Evolutionary conservation across 1,284 basidiomycete species (phyloP).

Genomic region (Schizopora paradoxa): DNA sequence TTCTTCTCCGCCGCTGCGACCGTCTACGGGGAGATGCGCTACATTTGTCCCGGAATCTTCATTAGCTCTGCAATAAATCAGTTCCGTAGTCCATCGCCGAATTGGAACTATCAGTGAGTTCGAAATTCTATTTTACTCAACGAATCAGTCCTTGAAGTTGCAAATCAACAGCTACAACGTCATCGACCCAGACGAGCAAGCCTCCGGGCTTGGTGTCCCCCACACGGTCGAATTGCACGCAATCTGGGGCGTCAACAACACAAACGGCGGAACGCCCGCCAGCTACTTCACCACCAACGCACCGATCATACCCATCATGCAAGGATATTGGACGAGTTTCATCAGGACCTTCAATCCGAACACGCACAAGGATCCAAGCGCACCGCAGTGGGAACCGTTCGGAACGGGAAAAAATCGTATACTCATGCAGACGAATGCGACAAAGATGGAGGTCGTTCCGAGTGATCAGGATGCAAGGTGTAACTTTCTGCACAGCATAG

Average conservation of each 20-base stretch:
- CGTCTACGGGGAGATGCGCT: constrained; percentile 21
- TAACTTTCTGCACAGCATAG: constrained; percentile 19
- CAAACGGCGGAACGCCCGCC: constrained; percentile 15
- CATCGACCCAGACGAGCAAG: constrained; percentile 17
- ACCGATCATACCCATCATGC: constrained; percentile 18
- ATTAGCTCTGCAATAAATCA: constrained; percentile 13
- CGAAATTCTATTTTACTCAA: neutral
- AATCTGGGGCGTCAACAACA: constrained; percentile 21
- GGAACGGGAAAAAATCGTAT: constrained; percentile 10
- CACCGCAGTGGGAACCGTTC: constrained; percentile 16
- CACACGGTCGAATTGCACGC: constrained; percentile 19
- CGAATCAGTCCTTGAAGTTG: neutral
- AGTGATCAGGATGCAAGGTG: constrained; percentile 18
- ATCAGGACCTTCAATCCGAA: constrained; percentile 19
- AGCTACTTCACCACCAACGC: constrained; percentile 18
- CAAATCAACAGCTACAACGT: constrained; percentile 19
- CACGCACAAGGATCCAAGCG: constrained; percentile 10
- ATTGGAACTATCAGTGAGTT: constrained; percentile 16
- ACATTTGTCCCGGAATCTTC: constrained; percentile 20
- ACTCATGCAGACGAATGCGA: constrained; percentile 21
- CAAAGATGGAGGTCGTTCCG: constrained; percentile 19
- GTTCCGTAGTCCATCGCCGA: constrained; percentile 7
- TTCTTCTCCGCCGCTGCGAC: constrained; percentile 18
- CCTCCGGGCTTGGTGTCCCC: constrained; percentile 18
- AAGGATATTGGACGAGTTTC: constrained; percentile 21